These are phyloP conservation scores for Lecanoromycetidae sp. DNA, from an alignment of 2,329 filamentous ascomycete genomes.

Conservation along the genomic window DNA sequence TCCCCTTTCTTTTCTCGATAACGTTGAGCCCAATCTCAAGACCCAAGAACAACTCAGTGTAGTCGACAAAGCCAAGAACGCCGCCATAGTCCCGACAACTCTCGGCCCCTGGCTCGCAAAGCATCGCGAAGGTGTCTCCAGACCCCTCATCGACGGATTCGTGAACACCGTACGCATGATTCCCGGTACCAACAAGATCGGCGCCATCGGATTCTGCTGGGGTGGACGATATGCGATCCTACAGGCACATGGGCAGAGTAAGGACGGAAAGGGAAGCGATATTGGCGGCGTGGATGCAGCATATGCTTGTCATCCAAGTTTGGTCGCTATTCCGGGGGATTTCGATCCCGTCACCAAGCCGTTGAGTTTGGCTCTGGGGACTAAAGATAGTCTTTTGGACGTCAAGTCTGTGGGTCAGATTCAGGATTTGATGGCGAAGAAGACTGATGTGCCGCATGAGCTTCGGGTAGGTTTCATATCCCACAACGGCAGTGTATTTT, in stretches of 20 bases:
- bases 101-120: conserved; percentile 33
- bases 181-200: conserved; percentile 33
- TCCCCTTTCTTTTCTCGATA: conserved; percentile 30
- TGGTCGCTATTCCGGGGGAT: conserved; percentile 32
- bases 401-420: conserved; percentile 30
- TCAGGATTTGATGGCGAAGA: conserved; percentile 30
- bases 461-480: conserved; percentile 19
- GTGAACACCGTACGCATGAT: conserved; percentile 29
- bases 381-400: conserved; percentile 32
- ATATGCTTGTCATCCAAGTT: conserved; percentile 28
- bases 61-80: conserved; percentile 31
- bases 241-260: conserved; percentile 20
- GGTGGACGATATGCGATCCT: conserved; percentile 33
- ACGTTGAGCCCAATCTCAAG: conserved; percentile 32
- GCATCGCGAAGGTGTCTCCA: conserved; percentile 32
- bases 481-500: neutral
- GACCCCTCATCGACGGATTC: conserved; percentile 34
- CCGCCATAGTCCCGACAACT: conserved; percentile 30
- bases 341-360: conserved; percentile 31
- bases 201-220: conserved; percentile 39
- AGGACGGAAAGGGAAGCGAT: conserved; percentile 13
- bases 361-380: conserved; percentile 31
- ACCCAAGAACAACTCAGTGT: conserved; percentile 27
- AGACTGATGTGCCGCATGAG: conserved; percentile 28
- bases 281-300: conserved; percentile 30